Evolutionary conservation across 768 basidiomycete genomes (phyloP).

Genomic region (Podaxis carcinomalis): DNA sequence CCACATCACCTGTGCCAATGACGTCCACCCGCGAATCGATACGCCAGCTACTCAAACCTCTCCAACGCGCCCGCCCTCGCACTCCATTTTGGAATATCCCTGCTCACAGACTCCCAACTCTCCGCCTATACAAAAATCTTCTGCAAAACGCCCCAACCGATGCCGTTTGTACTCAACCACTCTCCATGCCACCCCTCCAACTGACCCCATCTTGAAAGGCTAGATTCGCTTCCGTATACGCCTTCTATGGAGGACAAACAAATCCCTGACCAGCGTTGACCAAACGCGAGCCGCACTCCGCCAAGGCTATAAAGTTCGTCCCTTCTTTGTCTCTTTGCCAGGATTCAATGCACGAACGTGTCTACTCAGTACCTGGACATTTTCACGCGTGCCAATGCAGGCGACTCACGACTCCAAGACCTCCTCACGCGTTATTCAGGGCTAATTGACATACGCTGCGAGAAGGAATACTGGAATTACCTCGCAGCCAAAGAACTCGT

Average conservation of each 20-base stretch:
- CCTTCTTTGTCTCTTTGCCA: background rate
- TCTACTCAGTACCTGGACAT: slow-evolving; percentile 51
- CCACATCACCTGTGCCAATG: slow-evolving; percentile 18
- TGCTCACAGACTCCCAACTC: slow-evolving; percentile 72
- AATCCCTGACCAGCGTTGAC: slow-evolving; percentile 48
- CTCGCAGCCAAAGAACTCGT: slow-evolving; percentile 53
- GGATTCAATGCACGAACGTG: background rate
- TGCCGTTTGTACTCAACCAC: slow-evolving; percentile 36
- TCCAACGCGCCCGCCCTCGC: slow-evolving; percentile 56
- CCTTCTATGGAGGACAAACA: slow-evolving; percentile 48
- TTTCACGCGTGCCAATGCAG: slow-evolving; percentile 49
- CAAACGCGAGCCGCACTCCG: slow-evolving; percentile 42
- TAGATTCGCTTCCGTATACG: slow-evolving; percentile 60
- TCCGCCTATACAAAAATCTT: slow-evolving; percentile 68
- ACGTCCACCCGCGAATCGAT: slow-evolving; percentile 11
- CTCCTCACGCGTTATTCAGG: slow-evolving; percentile 56
- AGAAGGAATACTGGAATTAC: slow-evolving; percentile 43
- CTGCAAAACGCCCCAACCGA: slow-evolving; percentile 50
- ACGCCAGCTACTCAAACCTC: slow-evolving; percentile 51
- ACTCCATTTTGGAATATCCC: slow-evolving; percentile 65
- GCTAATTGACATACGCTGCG: slow-evolving; percentile 47
- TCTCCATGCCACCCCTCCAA: background rate
- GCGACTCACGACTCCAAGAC: slow-evolving; percentile 40
- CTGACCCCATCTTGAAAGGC: slow-evolving; percentile 7
- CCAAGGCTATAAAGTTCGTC: slow-evolving; percentile 54